Evolutionary conservation across 768 basidiomycete genomes (phyloP).

Genomic region (Obba rivulosa): DNA sequence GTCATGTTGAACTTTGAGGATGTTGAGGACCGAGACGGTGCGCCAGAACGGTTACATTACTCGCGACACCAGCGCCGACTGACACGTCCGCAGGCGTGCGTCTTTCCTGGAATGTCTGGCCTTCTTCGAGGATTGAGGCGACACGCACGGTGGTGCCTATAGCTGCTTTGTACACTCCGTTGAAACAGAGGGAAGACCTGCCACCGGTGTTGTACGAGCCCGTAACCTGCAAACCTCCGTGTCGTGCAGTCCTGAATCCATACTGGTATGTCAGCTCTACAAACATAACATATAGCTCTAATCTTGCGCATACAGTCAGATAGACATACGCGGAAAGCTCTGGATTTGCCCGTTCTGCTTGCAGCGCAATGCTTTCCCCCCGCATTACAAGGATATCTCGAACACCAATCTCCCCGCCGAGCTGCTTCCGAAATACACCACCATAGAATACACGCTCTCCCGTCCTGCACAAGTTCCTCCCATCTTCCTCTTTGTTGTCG

Average conservation of each 20-base stretch:
- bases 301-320: slow-evolving; percentile 63
- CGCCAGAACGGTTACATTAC: slow-evolving; percentile 17
- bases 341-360: slow-evolving; percentile 99
- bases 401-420: slow-evolving; percentile 96
- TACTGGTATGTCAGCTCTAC: slow-evolving; percentile 65
- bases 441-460: slow-evolving; percentile 98
- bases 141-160: slow-evolving; percentile 98
- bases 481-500: slow-evolving; percentile 94
- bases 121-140: slow-evolving; percentile 95
- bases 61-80: background rate
- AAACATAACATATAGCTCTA: background rate
- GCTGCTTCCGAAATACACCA: slow-evolving; percentile 95
- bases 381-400: slow-evolving; percentile 98
- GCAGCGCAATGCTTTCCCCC: slow-evolving; percentile 93
- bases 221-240: slow-evolving; percentile 96
- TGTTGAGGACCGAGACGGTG: slow-evolving; percentile 95
- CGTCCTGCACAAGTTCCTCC: slow-evolving; percentile 90
- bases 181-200: slow-evolving; percentile 90
- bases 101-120: slow-evolving; percentile 99
- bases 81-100: slow-evolving; percentile 63
- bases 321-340: slow-evolving; percentile 96
- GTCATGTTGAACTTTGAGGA: slow-evolving; percentile 87
- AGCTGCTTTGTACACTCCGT: slow-evolving; percentile 93
- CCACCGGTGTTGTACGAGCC: slow-evolving; percentile 97
- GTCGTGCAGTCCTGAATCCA: slow-evolving; percentile 95